These are phyloP conservation scores for Torulaspora maleeae DNA, from an alignment of 805 yeast genomes.

Conservation along the genomic window DNA sequence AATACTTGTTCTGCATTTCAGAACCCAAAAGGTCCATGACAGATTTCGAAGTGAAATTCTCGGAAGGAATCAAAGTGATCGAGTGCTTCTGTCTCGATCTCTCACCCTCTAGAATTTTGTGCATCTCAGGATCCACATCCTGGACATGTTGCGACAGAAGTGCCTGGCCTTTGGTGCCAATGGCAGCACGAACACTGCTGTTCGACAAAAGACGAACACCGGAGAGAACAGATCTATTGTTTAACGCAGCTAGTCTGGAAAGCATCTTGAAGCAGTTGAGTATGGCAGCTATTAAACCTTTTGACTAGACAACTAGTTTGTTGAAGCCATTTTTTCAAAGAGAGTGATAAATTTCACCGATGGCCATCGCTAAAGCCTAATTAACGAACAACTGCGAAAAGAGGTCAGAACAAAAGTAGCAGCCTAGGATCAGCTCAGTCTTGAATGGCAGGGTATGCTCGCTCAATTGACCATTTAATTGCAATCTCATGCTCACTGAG, in stretches of 20 bases:
- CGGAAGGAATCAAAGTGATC: slow-evolving; percentile 89
- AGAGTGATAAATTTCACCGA: not conserved
- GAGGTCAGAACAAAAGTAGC: no score
- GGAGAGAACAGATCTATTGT: slow-evolving; percentile 8
- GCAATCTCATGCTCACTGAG: no score
- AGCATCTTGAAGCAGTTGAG: slow-evolving; percentile 11
- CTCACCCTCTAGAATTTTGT: slow-evolving; percentile 69
- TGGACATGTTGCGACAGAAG: slow-evolving; percentile 58
- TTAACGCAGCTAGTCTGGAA: slow-evolving; percentile 15
- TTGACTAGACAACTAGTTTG: not conserved
- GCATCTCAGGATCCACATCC: slow-evolving; percentile 82
- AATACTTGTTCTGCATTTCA: slow-evolving; percentile 95
- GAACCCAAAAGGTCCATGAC: slow-evolving; percentile 94
- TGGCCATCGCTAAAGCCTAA: not conserved
- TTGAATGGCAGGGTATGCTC: no score
- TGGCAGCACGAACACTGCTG: slow-evolving; percentile 4
- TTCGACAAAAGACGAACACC: slow-evolving; percentile 14
- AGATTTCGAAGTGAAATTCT: slow-evolving; percentile 91
- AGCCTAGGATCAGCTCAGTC: no score
- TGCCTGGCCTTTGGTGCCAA: slow-evolving; percentile 22
- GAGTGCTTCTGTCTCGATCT: slow-evolving; percentile 85
- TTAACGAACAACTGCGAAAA: no score
- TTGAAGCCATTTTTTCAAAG: not conserved
- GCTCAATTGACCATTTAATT: no score
- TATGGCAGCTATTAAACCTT: not conserved